Conservation (phyloP, 2,329 filamentous ascomycete genomes). For the Diaporthe eres region DNA sequence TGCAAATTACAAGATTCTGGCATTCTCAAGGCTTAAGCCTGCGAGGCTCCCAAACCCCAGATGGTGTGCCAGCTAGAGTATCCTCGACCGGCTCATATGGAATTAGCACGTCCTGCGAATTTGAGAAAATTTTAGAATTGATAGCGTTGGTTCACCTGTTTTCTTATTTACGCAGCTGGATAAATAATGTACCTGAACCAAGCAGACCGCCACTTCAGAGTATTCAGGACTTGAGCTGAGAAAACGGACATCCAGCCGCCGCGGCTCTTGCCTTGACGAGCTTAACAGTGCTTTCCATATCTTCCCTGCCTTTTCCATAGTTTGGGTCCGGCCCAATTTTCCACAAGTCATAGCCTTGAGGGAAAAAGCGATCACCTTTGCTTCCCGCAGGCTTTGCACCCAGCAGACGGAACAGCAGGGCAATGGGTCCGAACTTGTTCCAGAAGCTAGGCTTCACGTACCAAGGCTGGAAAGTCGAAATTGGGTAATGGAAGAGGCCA, state of each 20-base stretch:
- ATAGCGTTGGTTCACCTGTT: not conserved
- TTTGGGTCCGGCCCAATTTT: not conserved
- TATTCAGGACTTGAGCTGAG: not conserved
- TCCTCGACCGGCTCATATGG: too few relatives aligned
- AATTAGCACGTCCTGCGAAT: not conserved
- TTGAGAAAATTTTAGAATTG: not conserved
- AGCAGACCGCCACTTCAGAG: not conserved
- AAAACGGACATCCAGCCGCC: conserved; percentile 1
- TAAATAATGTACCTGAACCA: not conserved
- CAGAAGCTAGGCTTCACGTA: not conserved
- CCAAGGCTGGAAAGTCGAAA: not conserved
- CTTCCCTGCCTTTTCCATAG: not conserved
- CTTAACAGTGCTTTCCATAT: not conserved
- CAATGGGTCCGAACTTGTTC: not conserved
- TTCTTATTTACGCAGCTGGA: not conserved
- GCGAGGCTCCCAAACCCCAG: not conserved
- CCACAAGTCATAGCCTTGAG: not conserved
- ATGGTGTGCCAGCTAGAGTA: not conserved
- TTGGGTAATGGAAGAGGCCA: not conserved
- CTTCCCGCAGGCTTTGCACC: not conserved
- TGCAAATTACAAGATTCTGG: not conserved
- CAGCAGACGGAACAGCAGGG: not conserved
- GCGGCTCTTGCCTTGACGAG: not conserved
- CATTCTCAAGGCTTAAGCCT: not conserved
- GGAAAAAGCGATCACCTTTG: not conserved